Evolutionary conservation across 257 asterid species (phyloP).

Genomic region (Lycium barbarum): DNA sequence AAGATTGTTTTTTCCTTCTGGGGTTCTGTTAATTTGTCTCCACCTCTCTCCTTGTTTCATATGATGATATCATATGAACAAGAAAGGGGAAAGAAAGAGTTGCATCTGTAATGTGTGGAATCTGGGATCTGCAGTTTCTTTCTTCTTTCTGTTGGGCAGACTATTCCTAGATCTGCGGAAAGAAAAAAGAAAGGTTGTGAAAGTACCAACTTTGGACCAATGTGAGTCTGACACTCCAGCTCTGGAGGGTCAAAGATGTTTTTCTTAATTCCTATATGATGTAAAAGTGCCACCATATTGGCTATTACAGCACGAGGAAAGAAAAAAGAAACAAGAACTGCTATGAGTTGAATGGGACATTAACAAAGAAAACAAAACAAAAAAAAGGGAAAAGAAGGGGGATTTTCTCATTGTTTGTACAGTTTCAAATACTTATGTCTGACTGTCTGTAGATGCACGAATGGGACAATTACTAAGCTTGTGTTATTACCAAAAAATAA

Average conservation of each 20-base stretch:
- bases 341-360: background rate
- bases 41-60: background rate
- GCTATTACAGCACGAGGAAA: background rate
- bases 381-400: background rate
- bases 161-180: slow-evolving; percentile 26
- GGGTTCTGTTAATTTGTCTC: background rate
- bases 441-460: no score
- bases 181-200: background rate
- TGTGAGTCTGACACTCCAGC: slow-evolving; percentile 12
- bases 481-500: background rate
- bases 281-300: slow-evolving; percentile 2
- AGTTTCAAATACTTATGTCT: background rate
- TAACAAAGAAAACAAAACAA: background rate
- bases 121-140: background rate
- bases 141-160: background rate
- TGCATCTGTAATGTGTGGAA: background rate
- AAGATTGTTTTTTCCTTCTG: background rate
- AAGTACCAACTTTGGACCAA: background rate
- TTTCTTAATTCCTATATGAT: background rate
- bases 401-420: background rate
- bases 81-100: background rate
- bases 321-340: background rate
- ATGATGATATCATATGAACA: background rate
- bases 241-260: background rate
- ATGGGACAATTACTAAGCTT: background rate